Conservation (phyloP, 2,329 filamentous ascomycete genomes). For the Acephala macrosclerotiorum region DNA sequence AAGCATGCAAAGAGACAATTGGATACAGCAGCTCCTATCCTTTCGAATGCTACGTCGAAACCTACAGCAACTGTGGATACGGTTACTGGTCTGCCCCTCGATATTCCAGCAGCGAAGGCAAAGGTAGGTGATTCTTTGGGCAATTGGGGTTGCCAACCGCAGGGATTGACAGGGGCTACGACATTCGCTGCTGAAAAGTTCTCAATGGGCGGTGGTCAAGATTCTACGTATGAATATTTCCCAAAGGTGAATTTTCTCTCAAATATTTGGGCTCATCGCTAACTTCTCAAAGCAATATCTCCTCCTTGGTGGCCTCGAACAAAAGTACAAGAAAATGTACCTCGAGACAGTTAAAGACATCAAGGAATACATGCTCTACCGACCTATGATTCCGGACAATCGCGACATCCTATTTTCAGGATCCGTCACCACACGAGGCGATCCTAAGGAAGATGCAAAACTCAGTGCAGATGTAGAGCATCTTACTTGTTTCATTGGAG, state of each 20-base stretch:
- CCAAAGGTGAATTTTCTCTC: conserved; percentile 59
- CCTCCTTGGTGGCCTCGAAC: conserved; percentile 76
- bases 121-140: conserved; percentile 24
- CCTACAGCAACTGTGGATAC: conserved; percentile 17
- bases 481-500: conserved; percentile 73
- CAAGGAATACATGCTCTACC: conserved; percentile 77
- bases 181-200: conserved; percentile 56
- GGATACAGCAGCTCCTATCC: neutral
- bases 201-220: conserved; percentile 69
- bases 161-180: conserved; percentile 61
- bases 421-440: conserved; percentile 58
- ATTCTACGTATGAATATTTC: conserved; percentile 77
- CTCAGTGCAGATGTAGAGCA: conserved; percentile 53
- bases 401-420: conserved; percentile 79
- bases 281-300: conserved; percentile 63
- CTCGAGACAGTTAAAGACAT: conserved; percentile 70
- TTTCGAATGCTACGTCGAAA: neutral
- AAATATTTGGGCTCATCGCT: conserved; percentile 21
- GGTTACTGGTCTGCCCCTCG: conserved; percentile 29
- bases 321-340: conserved; percentile 78
- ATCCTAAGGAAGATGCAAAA: conserved; percentile 53
- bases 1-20: conserved; percentile 28
- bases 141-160: conserved; percentile 60
- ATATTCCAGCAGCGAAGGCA: conserved; percentile 29
- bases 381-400: conserved; percentile 73